Evolutionary conservation across 1,139 yeast genomes (phyloP), one percentile per base, ranked within the genome.

Genomic region (Meyerozyma smithsonii): DNA sequence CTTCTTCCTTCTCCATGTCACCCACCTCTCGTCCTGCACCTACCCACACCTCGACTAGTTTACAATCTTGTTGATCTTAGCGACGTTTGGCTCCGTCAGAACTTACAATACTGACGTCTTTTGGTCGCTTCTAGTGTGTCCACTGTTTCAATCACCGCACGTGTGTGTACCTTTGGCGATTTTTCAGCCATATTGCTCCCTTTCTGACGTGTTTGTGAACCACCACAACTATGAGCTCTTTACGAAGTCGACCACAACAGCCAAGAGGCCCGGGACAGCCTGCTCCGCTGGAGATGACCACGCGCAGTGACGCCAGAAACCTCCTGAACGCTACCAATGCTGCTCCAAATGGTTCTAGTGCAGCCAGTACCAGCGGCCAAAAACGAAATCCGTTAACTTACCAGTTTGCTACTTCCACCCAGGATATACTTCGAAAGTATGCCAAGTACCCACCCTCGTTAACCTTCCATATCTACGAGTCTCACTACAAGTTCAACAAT

Each of bases 391-490:
- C 34, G 16, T 17, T 30, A 35, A 61, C 55, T 23, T 79, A 75
- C 51, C 74, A 78, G 37, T 84, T 83, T 55, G 80, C 85, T 11
- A 86, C 84, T 49, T 80, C 90, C 4, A 66, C 86, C 8, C 84
- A 79, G 45, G 86, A 83, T 37, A 72, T 92, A n/a, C 64, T 92
- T 49, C 75, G 78, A 44, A 90, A 89, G 56, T 89, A 82, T 56
- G 81, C 84, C 45, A 79, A 80, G 44, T 79, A 77, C 46, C 87
- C 94, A 5, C 86, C 97, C 8, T 85, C 95, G 35, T 61, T 92
- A 43, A 94, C 83, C 46, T 80, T 92, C 50, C 97, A 92, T 54
- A 88, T 92, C 28, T 90, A 85, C 60, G 95, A 87, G 50, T 86
- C 87, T 38, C 95, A 90, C 60, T 92, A 81, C 58, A 74, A 94